A percentile compares a stretch with the other conserved stretches of the same genome.
Evolutionary conservation across 202 grass and related monocot species (phyloP).

Genomic region (Schoenoplectus tabernaemontani): DNA sequence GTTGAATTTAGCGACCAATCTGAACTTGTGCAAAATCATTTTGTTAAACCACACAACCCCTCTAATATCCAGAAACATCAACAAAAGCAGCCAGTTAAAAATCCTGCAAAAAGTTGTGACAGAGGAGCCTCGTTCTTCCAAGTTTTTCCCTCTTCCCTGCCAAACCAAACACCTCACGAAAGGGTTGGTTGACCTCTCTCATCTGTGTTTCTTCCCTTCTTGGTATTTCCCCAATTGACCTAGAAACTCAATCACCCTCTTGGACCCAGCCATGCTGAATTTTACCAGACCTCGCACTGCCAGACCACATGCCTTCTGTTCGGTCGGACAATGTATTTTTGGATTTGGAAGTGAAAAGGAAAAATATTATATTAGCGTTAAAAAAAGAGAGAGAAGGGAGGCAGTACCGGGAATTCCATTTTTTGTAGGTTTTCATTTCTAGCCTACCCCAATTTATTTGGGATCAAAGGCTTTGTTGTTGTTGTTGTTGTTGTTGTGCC

Average conservation of each 20-base stretch:
- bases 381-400: neutral
- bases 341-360: neutral
- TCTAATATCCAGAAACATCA: slow-evolving; percentile 17
- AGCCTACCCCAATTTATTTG: no score
- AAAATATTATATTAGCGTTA: neutral
- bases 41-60: neutral
- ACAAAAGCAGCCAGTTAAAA: slow-evolving; percentile 16
- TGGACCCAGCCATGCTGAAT: slow-evolving; percentile 35
- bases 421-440: neutral
- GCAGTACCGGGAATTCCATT: neutral
- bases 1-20: neutral
- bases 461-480: no score
- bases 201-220: slow-evolving; percentile 45
- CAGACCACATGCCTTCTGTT: slow-evolving; percentile 48
- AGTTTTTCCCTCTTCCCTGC: slow-evolving; percentile 58
- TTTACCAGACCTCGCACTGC: slow-evolving; percentile 32
- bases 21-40: neutral
- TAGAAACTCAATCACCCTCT: slow-evolving; percentile 58
- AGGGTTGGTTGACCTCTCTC: slow-evolving; percentile 24
- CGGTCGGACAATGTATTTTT: slow-evolving; percentile 52
- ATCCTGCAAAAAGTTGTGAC: slow-evolving; percentile 46
- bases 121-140: slow-evolving; percentile 49
- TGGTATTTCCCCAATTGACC: slow-evolving; percentile 50
- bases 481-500: no score
- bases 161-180: slow-evolving; percentile 47